Conservation (phyloP, 164 flowering plant species). For the Aristolochia fimbriata region DNA sequence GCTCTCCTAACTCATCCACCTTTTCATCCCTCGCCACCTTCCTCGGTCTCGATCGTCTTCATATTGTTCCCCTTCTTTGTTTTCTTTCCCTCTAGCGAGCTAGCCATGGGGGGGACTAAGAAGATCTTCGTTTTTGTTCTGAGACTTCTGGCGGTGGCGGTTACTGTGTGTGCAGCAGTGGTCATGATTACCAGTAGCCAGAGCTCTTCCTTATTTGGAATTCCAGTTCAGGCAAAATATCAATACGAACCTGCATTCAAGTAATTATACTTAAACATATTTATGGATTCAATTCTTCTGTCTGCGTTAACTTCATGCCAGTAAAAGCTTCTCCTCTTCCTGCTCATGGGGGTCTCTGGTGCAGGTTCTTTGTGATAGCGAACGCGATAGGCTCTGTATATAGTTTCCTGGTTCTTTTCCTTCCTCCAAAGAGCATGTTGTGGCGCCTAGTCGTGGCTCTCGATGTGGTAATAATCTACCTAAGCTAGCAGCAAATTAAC, state of each 20-base stretch:
- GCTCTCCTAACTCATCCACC: slow-evolving; percentile 22
- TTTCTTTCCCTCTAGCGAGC: no score
- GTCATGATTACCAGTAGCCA: slow-evolving; percentile 56
- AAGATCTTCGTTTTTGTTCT: slow-evolving; percentile 19
- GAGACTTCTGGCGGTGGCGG: slow-evolving; percentile 56
- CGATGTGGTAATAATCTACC: slow-evolving; percentile 36
- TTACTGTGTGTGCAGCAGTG: slow-evolving; percentile 35
- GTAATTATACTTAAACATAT: no score
- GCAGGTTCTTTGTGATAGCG: slow-evolving; percentile 53
- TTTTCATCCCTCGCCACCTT: neutral
- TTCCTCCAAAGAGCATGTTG: slow-evolving; percentile 23
- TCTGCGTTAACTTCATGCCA: neutral
- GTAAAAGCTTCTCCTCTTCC: neutral
- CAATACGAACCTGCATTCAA: slow-evolving; percentile 42
- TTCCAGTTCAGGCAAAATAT: slow-evolving; percentile 43
- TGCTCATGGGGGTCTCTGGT: slow-evolving; percentile 1
- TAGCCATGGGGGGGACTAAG: slow-evolving; percentile 20
- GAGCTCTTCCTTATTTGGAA: slow-evolving; percentile 23
- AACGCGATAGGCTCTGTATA: slow-evolving; percentile 49
- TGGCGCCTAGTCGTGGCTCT: slow-evolving; percentile 37
- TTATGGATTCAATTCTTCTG: no score
- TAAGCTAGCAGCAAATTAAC: no score
- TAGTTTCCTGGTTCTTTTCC: slow-evolving; percentile 32
- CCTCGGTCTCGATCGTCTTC: neutral
- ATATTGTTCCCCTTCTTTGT: neutral